Percentiles rank a stretch among this genome's conserved stretches.
These are phyloP conservation scores for Psidium friedrichsthalianum DNA, from an alignment of 345 rosid species.

Conservation along the genomic window DNA sequence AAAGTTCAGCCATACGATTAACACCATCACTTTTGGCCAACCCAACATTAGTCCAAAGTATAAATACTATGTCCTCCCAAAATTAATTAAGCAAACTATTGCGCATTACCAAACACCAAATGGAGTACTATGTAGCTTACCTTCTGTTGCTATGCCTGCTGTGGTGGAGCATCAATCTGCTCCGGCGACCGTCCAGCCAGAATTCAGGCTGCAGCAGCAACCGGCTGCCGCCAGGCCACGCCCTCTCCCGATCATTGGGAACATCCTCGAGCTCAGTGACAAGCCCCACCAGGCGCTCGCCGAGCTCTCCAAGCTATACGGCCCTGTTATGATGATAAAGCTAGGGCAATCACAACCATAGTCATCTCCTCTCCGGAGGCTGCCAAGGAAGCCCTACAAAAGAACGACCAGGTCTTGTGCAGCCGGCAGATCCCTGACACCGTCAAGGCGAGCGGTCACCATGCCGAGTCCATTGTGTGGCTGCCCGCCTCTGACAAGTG, in stretches of 20 bases:
- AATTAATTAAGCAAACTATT: neutral
- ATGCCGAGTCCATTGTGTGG: conserved; percentile 17
- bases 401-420: conserved; percentile 19
- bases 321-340: conserved; percentile 26
- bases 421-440: conserved; percentile 15
- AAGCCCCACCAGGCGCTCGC: conserved; percentile 21
- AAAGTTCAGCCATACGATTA: neutral
- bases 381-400: conserved; percentile 34
- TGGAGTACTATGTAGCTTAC: neutral
- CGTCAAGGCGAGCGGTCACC: conserved; percentile 13
- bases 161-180: neutral
- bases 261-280: conserved; percentile 23
- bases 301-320: conserved; percentile 22
- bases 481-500: conserved; percentile 23
- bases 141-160: neutral
- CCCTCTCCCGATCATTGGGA: conserved; percentile 25
- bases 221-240: conserved; percentile 20
- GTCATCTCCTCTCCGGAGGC: conserved; percentile 23
- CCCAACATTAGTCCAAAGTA: neutral
- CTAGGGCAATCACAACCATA: conserved; percentile 19
- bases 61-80: neutral
- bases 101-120: neutral
- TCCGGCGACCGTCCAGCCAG: neutral
- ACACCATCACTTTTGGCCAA: neutral
- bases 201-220: neutral